Percentiles rank a stretch among this genome's conserved stretches.
phyloP scores from a whole-genome alignment of 805 yeast species.

The Saturnispora bothae region DNA sequence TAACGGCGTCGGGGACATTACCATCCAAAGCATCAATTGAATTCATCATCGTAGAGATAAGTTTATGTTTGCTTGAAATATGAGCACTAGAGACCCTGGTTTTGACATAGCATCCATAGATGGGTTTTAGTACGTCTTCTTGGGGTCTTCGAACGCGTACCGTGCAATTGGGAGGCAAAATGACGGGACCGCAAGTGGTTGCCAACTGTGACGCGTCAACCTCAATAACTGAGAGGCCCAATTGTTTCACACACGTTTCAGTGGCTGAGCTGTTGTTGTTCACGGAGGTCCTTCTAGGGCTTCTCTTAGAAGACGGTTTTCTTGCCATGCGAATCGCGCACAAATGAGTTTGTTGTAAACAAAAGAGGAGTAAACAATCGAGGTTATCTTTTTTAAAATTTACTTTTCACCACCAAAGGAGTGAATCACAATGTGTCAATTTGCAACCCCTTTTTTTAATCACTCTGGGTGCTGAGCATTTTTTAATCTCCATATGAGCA shows the following conservation, averaged over 20 bases:
- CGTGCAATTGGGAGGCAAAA: slow-evolving; percentile 8
- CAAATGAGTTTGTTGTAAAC: too few relatives aligned
- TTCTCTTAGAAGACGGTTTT: too few relatives aligned
- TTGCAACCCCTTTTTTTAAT: too few relatives aligned
- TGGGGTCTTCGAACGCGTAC: neutral
- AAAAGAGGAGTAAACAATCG: too few relatives aligned
- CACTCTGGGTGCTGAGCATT: too few relatives aligned
- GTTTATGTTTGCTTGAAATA: neutral
- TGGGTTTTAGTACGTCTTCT: neutral
- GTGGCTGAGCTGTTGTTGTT: neutral
- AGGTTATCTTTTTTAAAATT: neutral
- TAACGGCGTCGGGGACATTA: neutral
- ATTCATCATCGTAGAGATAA: neutral
- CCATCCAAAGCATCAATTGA: neutral
- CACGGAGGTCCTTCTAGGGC: too few relatives aligned
- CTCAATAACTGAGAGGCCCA: too few relatives aligned
- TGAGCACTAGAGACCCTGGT: neutral
- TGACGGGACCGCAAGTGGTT: slow-evolving; percentile 19
- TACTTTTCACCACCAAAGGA: too few relatives aligned
- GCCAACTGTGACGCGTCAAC: slow-evolving; percentile 13
- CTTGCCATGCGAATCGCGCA: too few relatives aligned
- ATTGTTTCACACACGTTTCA: too few relatives aligned
- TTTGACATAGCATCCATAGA: neutral
- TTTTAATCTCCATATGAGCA: too few relatives aligned
- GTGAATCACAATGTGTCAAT: too few relatives aligned